Percentiles rank a stretch among this genome's conserved stretches.
phyloP scores from a whole-genome alignment of 331 rosid species.

The Cydonia oblonga region DNA sequence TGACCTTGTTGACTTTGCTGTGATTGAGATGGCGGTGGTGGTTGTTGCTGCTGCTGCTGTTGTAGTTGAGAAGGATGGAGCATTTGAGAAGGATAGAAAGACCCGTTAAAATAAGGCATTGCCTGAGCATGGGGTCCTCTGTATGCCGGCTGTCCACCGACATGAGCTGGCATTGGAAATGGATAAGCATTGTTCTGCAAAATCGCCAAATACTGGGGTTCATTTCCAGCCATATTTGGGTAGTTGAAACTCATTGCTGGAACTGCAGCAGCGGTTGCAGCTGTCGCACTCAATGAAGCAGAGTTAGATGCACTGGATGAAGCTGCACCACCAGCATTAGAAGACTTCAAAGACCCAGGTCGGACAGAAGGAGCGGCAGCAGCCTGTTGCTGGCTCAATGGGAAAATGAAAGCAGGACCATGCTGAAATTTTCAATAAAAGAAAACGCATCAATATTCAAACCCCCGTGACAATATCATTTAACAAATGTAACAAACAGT shows the following conservation, averaged over 20 bases:
- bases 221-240: slow-evolving; percentile 63
- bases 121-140: slow-evolving; percentile 74
- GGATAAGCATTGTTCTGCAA: slow-evolving; percentile 71
- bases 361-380: slow-evolving; percentile 62
- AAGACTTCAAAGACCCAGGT: slow-evolving; percentile 63
- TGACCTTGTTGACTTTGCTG: slow-evolving; percentile 66
- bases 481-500: not conserved
- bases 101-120: slow-evolving; percentile 67
- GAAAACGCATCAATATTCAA: not conserved
- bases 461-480: not conserved
- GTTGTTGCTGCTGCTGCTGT: slow-evolving; percentile 46
- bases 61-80: slow-evolving; percentile 79
- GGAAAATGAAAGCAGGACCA: slow-evolving; percentile 78
- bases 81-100: slow-evolving; percentile 79
- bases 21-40: slow-evolving; percentile 46
- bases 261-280: slow-evolving; percentile 27
- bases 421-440: slow-evolving; percentile 41
- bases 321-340: slow-evolving; percentile 39
- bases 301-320: slow-evolving; percentile 33
- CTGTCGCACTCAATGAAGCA: slow-evolving; percentile 27
- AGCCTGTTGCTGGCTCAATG: slow-evolving; percentile 82
- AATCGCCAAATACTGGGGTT: slow-evolving; percentile 74
- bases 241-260: slow-evolving; percentile 80
- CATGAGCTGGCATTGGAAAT: slow-evolving; percentile 78
- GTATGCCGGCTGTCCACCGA: slow-evolving; percentile 71